A percentile compares a stretch with the other conserved stretches of the same genome.
Evolutionary conservation across 116 monocot species (phyloP).

Genomic region (Zostera marina): DNA sequence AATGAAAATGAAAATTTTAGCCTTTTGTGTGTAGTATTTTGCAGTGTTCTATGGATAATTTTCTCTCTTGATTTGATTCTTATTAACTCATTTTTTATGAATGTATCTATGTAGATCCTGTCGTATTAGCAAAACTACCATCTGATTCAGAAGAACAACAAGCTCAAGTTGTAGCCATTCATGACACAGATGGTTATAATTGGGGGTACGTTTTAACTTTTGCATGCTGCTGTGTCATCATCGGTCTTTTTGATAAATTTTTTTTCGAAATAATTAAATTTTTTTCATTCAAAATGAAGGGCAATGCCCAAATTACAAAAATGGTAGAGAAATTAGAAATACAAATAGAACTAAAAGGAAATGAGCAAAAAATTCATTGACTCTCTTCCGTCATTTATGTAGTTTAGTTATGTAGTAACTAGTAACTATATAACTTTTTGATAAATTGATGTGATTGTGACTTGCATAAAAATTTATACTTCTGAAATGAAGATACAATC

Average conservation of each 20-base stretch:
- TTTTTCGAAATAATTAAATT: too few species aligned
- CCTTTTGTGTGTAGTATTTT: not conserved
- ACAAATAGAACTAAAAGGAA: too few species aligned
- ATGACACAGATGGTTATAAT: constrained; percentile 76
- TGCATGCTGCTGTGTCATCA: too few species aligned
- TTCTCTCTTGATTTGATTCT: constrained; percentile 1
- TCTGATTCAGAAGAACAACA: constrained; percentile 73
- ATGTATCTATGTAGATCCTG: constrained; percentile 30
- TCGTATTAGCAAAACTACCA: constrained; percentile 27
- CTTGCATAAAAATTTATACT: not conserved
- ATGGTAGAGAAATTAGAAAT: too few species aligned
- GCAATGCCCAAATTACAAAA: too few species aligned
- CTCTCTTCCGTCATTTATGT: too few species aligned
- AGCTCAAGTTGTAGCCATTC: constrained; percentile 42
- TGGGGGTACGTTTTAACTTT: constrained; percentile 48
- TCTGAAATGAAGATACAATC: constrained; percentile 46
- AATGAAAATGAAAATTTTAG: too few species aligned
- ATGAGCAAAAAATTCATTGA: too few species aligned
- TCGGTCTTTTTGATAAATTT: not conserved
- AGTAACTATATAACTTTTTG: too few species aligned
- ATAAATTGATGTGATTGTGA: not conserved
- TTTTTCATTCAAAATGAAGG: too few species aligned
- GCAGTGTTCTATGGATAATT: not conserved
- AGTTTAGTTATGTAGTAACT: too few species aligned
- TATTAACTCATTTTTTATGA: not conserved